Evolutionary conservation across 1,284 basidiomycete genomes (phyloP).

Genomic region (Rhodotorula mucilaginosa): DNA sequence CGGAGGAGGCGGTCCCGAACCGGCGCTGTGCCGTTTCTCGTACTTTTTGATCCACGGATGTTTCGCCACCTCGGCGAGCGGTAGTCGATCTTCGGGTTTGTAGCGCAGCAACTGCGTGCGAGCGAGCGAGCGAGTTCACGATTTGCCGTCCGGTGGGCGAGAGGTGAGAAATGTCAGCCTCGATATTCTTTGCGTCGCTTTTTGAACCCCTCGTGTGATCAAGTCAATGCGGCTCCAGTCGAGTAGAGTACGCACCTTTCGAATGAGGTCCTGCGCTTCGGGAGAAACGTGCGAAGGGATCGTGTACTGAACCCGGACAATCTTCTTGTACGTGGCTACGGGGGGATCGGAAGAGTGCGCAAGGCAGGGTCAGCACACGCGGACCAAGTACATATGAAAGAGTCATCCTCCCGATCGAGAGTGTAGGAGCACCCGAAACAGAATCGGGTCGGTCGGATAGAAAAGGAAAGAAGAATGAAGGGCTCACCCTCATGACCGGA

Average conservation of each 20-base stretch:
- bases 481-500: slow-evolving; percentile 65
- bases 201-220: no score
- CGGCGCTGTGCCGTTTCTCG: slow-evolving; percentile 40
- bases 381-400: no score
- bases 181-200: no score
- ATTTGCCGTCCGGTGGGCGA: slow-evolving; percentile 27
- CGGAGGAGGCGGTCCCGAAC: not conserved
- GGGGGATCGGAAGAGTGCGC: slow-evolving; percentile 6
- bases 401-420: no score
- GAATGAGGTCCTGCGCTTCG: slow-evolving; percentile 67
- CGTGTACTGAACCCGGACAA: slow-evolving; percentile 74
- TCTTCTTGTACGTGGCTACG: slow-evolving; percentile 82
- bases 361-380: not conserved
- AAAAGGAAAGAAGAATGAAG: not conserved
- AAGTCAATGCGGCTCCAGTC: not conserved
- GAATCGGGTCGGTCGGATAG: not conserved
- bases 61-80: slow-evolving; percentile 72
- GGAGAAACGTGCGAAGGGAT: slow-evolving; percentile 64
- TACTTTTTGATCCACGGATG: slow-evolving; percentile 95
- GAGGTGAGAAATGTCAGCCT: not conserved
- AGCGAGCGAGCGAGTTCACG: slow-evolving; percentile 32
- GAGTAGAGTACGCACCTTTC: slow-evolving; percentile 51
- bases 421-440: no score
- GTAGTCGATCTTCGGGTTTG: slow-evolving; percentile 76
- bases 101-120: slow-evolving; percentile 75